Evolutionary conservation across 345 rosid species (phyloP).

Genomic region (Excoecaria agallocha): DNA sequence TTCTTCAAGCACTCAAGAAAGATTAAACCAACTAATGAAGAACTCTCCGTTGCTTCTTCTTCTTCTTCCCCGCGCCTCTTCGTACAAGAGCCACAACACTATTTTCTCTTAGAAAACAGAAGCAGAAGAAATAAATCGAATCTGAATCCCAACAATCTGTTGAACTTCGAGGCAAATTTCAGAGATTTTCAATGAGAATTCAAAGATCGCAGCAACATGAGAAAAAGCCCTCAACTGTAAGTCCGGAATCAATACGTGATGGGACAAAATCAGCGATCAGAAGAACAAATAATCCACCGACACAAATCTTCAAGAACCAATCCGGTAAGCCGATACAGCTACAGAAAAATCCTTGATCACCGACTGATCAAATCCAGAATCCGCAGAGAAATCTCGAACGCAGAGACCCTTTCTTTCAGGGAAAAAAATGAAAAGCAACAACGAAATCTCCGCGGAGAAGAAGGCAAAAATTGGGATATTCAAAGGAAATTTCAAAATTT

Average conservation of each 20-base stretch:
- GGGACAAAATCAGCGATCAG: not conserved
- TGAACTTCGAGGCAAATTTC: not conserved
- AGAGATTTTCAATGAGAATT: no score
- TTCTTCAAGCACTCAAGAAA: slow-evolving; percentile 23
- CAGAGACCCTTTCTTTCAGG: not conserved
- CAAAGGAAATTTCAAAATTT: not conserved
- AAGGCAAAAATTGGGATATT: not conserved
- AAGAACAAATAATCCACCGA: slow-evolving; percentile 2
- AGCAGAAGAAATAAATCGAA: not conserved
- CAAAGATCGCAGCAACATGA: slow-evolving; percentile 14
- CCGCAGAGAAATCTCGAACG: not conserved
- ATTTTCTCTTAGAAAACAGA: not conserved
- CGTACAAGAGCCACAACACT: not conserved
- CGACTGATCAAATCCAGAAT: not conserved
- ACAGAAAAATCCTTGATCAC: not conserved
- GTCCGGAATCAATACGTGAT: not conserved
- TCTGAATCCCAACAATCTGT: not conserved
- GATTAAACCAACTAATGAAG: slow-evolving; percentile 23
- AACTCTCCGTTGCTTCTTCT: slow-evolving; percentile 6
- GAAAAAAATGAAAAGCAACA: not conserved
- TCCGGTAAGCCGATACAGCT: not conserved
- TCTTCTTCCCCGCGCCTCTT: not conserved
- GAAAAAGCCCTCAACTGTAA: not conserved
- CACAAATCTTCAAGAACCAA: slow-evolving; percentile 13
- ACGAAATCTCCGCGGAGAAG: not conserved